Evolutionary conservation across 2,329 filamentous ascomycete species (phyloP), one percentile per base, ranked within the genome.

Genomic region (Ophiosphaerella herpotricha): DNA sequence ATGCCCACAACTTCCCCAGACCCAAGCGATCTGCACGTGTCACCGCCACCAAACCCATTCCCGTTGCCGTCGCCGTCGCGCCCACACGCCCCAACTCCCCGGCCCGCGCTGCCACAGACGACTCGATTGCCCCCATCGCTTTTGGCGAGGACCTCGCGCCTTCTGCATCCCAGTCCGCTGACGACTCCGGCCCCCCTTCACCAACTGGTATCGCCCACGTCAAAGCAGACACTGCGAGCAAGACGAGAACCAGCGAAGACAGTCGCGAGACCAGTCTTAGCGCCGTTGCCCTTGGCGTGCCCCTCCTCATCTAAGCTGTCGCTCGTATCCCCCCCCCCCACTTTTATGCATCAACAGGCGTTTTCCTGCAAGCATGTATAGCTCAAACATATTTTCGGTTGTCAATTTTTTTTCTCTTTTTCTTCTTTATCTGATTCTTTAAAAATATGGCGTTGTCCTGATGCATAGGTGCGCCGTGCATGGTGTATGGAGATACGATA

Each of bases 1-100:
- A 73, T 21, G 63, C 61, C 1, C 74, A 76, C 56, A 61, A 66
- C 44, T 76, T 75, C 52, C 54, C 65, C 34, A 67, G 61, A 39
- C 37, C 52, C 18, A 62, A 54, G 43, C 57, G 52, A 26, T n/a
- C 48, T 11, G 44, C 52, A 12, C 57, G 57, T 26, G 48, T 46
- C 16, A 21, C 35, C 18, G 48, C 48, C 42, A 34, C 42, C 32
- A 12, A 49, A 11, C 37, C 11, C 2, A 37, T 41, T 34, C 39
- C 35, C 21, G 39, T 32, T 6, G 45, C 55, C 14, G 38, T 46
- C 14, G 37, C 38, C 18, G 24, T 51, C 4, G 43, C 50, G 7
- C 23, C 53, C 4, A 54, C 55, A 29, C 51, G 67, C 26, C 69
- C 69, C 11, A 39, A 55, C 2, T 69, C 63, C 7, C 70, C 68